Evolutionary conservation across 2,329 filamentous ascomycete species (phyloP).

Genomic region (Diaporthe sp.): DNA sequence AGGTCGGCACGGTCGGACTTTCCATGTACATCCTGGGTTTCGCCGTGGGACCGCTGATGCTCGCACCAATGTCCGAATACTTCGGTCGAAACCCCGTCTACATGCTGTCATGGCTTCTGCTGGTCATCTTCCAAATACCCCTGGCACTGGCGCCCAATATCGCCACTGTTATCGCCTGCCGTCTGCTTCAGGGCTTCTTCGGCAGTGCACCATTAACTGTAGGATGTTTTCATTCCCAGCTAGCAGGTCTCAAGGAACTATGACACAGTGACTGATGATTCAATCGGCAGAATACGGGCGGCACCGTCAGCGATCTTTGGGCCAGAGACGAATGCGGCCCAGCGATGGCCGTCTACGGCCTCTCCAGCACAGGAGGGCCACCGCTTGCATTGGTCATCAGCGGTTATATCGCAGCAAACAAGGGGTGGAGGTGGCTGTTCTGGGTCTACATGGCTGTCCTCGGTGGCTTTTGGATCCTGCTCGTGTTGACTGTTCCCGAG

Average conservation of each 20-base stretch:
- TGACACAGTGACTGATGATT: background rate
- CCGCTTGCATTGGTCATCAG: conserved; percentile 32
- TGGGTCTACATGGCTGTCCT: conserved; percentile 37
- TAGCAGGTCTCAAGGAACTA: too few species aligned
- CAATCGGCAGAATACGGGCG: conserved; percentile 3
- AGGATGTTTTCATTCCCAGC: background rate
- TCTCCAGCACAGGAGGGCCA: conserved; percentile 34
- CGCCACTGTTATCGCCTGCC: conserved; percentile 28
- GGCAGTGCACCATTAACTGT: conserved; percentile 36
- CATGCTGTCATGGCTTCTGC: conserved; percentile 32
- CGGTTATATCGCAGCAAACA: conserved; percentile 1
- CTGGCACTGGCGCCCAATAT: conserved; percentile 35
- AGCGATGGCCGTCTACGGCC: conserved; percentile 36
- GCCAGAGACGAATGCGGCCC: conserved; percentile 31
- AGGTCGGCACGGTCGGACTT: conserved; percentile 26
- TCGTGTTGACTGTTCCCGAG: conserved; percentile 29
- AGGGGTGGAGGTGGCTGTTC: conserved; percentile 37
- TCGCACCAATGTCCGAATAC: conserved; percentile 34
- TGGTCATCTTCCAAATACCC: conserved; percentile 33
- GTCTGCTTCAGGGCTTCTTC: conserved; percentile 34
- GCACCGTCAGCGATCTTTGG: conserved; percentile 36
- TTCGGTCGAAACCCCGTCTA: conserved; percentile 35
- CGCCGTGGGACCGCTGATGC: conserved; percentile 29
- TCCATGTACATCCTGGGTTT: conserved; percentile 38
- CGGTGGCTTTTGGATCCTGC: conserved; percentile 25